A percentile compares a stretch with the other conserved stretches of the same genome.
phyloP scores from a whole-genome alignment of 352 stramenopile genomes.

The Phytophthora litchii region DNA sequence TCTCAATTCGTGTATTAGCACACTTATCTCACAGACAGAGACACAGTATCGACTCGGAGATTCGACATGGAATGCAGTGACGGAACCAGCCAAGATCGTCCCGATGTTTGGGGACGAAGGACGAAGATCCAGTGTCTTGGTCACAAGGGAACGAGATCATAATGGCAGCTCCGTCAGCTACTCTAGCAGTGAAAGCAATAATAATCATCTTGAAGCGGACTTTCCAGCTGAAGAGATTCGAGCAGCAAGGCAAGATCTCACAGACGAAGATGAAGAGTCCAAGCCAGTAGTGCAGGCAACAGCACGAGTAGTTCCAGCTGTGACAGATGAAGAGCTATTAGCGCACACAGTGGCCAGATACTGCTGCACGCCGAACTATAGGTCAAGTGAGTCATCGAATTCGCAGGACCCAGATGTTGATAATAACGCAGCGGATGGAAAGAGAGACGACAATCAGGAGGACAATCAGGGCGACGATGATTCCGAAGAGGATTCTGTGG shows the following conservation, averaged over 20 bases:
- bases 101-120: conserved; percentile 38
- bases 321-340: conserved; percentile 17
- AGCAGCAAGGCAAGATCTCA: conserved; percentile 28
- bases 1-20: conserved; percentile 53
- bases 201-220: conserved; percentile 35
- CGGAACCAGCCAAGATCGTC: conserved; percentile 39
- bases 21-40: conserved; percentile 45
- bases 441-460: conserved; percentile 31
- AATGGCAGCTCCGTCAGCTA: conserved; percentile 34
- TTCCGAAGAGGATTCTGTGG: conserved; percentile 27
- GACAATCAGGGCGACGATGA: conserved; percentile 36
- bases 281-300: conserved; percentile 20
- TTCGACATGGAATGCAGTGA: conserved; percentile 20
- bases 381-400: conserved; percentile 24
- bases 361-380: conserved; percentile 29
- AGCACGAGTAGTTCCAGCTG: conserved; percentile 6
- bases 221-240: conserved; percentile 39
- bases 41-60: conserved; percentile 33
- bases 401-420: conserved; percentile 17
- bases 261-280: conserved; percentile 23
- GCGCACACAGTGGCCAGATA: conserved; percentile 4
- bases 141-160: conserved; percentile 26
- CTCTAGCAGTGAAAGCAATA: conserved; percentile 49
- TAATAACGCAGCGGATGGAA: conserved; percentile 27
- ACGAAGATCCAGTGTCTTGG: conserved; percentile 17